Evolutionary conservation across 164 flowering plant species (phyloP).

Genomic region (Liriodendron chinense): DNA sequence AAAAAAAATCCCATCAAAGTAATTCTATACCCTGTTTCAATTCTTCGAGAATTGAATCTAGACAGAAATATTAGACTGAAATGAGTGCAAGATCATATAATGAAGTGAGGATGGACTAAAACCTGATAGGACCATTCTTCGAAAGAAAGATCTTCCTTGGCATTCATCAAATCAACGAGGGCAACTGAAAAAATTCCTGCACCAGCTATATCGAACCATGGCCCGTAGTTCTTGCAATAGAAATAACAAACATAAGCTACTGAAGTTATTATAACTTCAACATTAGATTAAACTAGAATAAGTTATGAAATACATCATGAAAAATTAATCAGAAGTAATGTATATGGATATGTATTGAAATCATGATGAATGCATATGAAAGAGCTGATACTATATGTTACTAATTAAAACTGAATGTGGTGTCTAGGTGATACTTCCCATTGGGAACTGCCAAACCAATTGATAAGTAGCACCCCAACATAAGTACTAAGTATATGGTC

Average conservation of each 20-base stretch:
- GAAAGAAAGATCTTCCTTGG: slow-evolving; percentile 34
- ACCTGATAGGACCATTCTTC: slow-evolving; percentile 63
- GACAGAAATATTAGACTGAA: no score
- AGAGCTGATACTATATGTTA: neutral
- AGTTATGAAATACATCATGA: neutral
- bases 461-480: neutral
- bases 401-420: no score
- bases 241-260: neutral
- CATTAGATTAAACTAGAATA: neutral
- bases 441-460: neutral
- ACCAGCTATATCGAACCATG: slow-evolving; percentile 55
- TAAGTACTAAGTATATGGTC: neutral
- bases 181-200: slow-evolving; percentile 42
- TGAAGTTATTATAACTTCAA: neutral
- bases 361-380: neutral
- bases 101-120: neutral
- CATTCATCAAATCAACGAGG: slow-evolving; percentile 23
- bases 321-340: neutral
- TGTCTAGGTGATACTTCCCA: no score
- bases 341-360: neutral
- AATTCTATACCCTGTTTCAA: no score
- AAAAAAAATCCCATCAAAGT: no score
- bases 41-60: neutral
- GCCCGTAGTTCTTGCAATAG: slow-evolving; percentile 50
- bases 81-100: neutral